Conservation (phyloP, 129 eudicot species). For the Centaurea solstitialis region DNA sequence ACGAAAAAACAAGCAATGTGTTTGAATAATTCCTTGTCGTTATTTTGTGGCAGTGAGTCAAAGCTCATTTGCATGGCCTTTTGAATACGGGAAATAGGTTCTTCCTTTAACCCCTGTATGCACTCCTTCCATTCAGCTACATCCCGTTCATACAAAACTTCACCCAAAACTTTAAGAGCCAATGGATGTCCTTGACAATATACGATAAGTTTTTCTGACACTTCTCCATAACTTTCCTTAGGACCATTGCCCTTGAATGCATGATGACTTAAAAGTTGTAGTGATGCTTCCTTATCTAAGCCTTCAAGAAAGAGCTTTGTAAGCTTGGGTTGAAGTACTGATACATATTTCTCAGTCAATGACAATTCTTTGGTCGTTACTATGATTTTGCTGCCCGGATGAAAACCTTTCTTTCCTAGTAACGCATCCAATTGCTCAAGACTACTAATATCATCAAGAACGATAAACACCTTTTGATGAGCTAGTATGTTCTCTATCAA, state of each 20-base stretch:
- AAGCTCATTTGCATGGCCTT: background rate
- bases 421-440: conserved; percentile 20
- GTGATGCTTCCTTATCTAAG: background rate
- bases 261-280: conserved; percentile 32
- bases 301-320: background rate
- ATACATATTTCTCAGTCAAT: background rate
- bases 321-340: background rate
- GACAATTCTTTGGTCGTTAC: conserved; percentile 30
- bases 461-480: conserved; percentile 19
- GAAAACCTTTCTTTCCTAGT: conserved; percentile 25
- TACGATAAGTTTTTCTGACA: background rate
- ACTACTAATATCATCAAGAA: conserved; percentile 30
- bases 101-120: conserved; percentile 7
- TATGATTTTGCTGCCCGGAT: conserved; percentile 29
- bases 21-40: conserved; percentile 27
- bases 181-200: conserved; percentile 37
- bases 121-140: conserved; percentile 5
- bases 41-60: background rate
- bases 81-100: background rate
- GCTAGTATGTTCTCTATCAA: conserved; percentile 15
- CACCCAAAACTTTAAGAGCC: conserved; percentile 33
- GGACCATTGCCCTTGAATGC: conserved; percentile 23
- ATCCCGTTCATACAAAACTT: background rate
- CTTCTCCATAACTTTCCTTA: conserved; percentile 7
- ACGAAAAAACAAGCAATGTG: conserved; percentile 36